Conservation (phyloP, 1,284 basidiomycete species). For the Exobasidium cylindrosporum region DNA sequence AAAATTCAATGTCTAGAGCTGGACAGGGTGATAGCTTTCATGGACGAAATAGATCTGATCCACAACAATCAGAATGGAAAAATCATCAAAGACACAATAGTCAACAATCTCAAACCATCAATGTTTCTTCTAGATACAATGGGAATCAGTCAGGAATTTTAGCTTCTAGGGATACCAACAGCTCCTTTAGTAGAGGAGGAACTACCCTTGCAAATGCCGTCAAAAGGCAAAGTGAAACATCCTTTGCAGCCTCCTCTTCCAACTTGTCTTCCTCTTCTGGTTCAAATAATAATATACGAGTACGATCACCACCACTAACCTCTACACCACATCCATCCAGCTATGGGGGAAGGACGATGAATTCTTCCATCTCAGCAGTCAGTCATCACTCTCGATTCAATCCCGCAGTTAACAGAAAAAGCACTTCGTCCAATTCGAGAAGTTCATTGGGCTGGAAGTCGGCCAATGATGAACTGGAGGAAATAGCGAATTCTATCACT, state of each 20-base stretch:
- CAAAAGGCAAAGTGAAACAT: not conserved
- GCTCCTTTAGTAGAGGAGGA: not conserved
- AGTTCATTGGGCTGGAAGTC: not conserved
- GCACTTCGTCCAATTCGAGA: not conserved
- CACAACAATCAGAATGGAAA: not conserved
- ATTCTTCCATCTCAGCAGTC: not conserved
- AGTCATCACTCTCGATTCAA: not conserved
- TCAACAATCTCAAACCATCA: not conserved
- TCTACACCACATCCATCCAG: slow-evolving; percentile 3
- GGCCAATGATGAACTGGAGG: not conserved
- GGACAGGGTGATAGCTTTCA: not conserved
- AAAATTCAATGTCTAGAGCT: not conserved
- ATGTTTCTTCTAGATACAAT: not conserved
- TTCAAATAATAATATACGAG: not conserved
- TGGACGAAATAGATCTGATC: not conserved
- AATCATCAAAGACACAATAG: too few relatives aligned
- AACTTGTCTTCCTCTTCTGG: not conserved
- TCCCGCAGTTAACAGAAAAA: not conserved
- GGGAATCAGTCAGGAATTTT: not conserved
- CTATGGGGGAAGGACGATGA: not conserved
- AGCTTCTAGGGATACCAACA: not conserved
- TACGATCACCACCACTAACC: slow-evolving; percentile 1
- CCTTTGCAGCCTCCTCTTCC: not conserved
- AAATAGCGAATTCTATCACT: too few relatives aligned
- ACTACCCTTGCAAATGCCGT: not conserved